These are phyloP conservation scores for Exophiala bonariae DNA, from an alignment of 2,329 filamentous ascomycete species.

Conservation along the genomic window DNA sequence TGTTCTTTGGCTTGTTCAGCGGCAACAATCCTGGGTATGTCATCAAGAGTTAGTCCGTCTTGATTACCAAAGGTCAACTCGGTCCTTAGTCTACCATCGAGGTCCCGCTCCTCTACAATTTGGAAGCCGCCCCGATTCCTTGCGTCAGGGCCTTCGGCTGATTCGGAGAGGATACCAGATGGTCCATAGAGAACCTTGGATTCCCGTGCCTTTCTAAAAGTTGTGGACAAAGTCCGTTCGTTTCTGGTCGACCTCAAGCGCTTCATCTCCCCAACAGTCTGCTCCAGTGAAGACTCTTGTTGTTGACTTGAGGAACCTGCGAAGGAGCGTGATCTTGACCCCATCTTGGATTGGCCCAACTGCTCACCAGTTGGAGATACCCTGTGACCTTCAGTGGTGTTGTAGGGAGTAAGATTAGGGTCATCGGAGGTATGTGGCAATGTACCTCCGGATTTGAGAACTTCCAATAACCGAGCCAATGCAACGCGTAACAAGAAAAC, in stretches of 20 bases:
- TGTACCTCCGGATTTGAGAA: slow-evolving; percentile 78
- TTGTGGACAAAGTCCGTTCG: slow-evolving; percentile 91
- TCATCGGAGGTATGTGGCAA: slow-evolving; percentile 77
- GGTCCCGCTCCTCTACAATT: slow-evolving; percentile 77
- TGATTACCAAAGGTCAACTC: slow-evolving; percentile 86
- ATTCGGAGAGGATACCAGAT: slow-evolving; percentile 71
- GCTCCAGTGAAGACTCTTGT: slow-evolving; percentile 80
- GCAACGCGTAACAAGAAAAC: slow-evolving; percentile 90
- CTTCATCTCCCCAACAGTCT: slow-evolving; percentile 92
- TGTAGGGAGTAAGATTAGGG: slow-evolving; percentile 65
- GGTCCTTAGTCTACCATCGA: slow-evolving; percentile 66
- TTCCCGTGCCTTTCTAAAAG: slow-evolving; percentile 83
- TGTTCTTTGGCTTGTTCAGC: slow-evolving; percentile 94
- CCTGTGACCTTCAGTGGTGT: slow-evolving; percentile 65
- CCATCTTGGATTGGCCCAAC: slow-evolving; percentile 59
- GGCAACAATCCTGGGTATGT: slow-evolving; percentile 93
- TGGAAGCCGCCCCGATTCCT: slow-evolving; percentile 53
- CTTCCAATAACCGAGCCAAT: slow-evolving; percentile 82
- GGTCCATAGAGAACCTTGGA: slow-evolving; percentile 92
- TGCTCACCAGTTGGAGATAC: slow-evolving; percentile 49
- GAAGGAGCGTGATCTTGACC: slow-evolving; percentile 73
- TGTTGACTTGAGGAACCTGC: slow-evolving; percentile 60
- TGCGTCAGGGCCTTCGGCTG: slow-evolving; percentile 59
- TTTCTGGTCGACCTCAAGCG: slow-evolving; percentile 88
- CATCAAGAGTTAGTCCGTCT: slow-evolving; percentile 89